Percentiles rank a stretch among this genome's conserved stretches.
Evolutionary conservation across 352 stramenopile genomes (phyloP).

Genomic region (Pelagophyceae sp.): DNA sequence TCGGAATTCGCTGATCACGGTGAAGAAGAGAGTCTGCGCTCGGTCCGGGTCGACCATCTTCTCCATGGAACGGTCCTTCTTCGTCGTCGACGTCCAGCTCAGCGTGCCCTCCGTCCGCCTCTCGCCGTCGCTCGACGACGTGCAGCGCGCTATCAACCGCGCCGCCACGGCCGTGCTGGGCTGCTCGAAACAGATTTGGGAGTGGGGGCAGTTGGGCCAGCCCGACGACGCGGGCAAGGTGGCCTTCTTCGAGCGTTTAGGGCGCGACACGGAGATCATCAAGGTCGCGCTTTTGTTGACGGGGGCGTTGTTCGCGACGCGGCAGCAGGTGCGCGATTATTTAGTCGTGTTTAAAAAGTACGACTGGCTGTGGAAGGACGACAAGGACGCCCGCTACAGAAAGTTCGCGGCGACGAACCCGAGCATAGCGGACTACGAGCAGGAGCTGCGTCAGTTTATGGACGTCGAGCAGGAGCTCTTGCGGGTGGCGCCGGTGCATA

Average conservation of each 20-base stretch:
- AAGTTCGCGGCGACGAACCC: slow-evolving; percentile 69
- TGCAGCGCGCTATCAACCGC: slow-evolving; percentile 68
- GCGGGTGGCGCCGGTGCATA: slow-evolving; percentile 61
- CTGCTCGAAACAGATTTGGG: slow-evolving; percentile 63
- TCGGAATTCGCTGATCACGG: slow-evolving; percentile 59
- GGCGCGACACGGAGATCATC: slow-evolving; percentile 72
- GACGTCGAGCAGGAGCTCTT: slow-evolving; percentile 62
- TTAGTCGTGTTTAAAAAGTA: slow-evolving; percentile 69
- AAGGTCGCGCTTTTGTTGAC: slow-evolving; percentile 71
- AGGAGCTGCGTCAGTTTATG: slow-evolving; percentile 66
- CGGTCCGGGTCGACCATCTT: slow-evolving; percentile 42
- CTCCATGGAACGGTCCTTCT: slow-evolving; percentile 68
- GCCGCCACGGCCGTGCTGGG: slow-evolving; percentile 62
- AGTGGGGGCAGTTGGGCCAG: slow-evolving; percentile 49
- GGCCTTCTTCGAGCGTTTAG: slow-evolving; percentile 63
- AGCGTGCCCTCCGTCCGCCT: slow-evolving; percentile 63
- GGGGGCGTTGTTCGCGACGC: slow-evolving; percentile 63
- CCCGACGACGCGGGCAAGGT: slow-evolving; percentile 15
- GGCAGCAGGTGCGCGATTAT: slow-evolving; percentile 69
- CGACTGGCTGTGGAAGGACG: slow-evolving; percentile 76
- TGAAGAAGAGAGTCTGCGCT: slow-evolving; percentile 57
- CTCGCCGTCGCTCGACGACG: slow-evolving; percentile 64
- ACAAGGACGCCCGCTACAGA: slow-evolving; percentile 70
- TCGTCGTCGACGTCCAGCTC: slow-evolving; percentile 69
- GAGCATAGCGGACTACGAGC: slow-evolving; percentile 66